These are phyloP conservation scores for Withania somnifera DNA, from an alignment of 305 asterid genomes.

Conservation along the genomic window DNA sequence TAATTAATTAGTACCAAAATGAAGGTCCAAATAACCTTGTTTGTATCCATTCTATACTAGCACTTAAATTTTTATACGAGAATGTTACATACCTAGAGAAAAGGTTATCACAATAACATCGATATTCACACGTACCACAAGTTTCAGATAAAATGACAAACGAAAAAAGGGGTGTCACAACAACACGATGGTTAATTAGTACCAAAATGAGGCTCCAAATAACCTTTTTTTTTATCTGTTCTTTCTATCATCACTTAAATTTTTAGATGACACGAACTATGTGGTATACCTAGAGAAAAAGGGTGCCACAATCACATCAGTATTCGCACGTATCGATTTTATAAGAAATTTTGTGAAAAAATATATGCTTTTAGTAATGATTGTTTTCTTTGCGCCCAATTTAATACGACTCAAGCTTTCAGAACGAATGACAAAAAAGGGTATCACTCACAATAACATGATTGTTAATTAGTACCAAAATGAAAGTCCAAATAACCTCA, in stretches of 20 bases:
- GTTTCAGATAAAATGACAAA: too few species aligned
- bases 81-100: too few species aligned
- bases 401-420: background rate
- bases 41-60: background rate
- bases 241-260: background rate
- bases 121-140: too few species aligned
- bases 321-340: slow-evolving; percentile 69
- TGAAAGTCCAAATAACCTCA: background rate
- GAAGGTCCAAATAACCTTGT: background rate
- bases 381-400: background rate
- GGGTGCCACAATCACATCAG: slow-evolving; percentile 73
- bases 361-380: background rate
- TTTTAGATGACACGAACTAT: background rate
- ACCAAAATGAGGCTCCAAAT: background rate
- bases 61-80: too few species aligned
- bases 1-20: background rate
- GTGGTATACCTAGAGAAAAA: slow-evolving; percentile 48
- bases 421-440: slow-evolving; percentile 21
- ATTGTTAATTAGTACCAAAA: background rate
- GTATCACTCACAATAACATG: slow-evolving; percentile 71
- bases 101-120: too few species aligned
- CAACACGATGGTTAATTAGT: background rate
- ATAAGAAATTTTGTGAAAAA: too few species aligned
- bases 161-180: too few species aligned
- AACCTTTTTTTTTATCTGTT: background rate